A percentile compares a stretch with the other conserved stretches of the same genome.
phyloP scores from a whole-genome alignment of 345 rosid genomes.

The Raphanus sativus region DNA sequence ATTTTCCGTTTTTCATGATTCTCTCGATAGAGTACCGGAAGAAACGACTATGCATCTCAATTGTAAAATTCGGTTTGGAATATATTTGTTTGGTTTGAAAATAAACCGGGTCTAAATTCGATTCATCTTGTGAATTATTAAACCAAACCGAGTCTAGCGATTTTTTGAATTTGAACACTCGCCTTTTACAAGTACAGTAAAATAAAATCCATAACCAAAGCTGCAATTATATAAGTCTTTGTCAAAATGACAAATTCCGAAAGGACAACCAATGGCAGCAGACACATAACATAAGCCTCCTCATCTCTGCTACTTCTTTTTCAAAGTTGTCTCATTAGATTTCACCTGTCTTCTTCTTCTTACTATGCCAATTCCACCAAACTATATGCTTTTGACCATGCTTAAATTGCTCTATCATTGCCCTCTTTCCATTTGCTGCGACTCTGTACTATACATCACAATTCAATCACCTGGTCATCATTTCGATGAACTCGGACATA shows the following conservation, averaged over 20 bases:
- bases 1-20: no score
- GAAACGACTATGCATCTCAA: no score
- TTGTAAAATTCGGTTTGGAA: neutral
- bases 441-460: slow-evolving; percentile 5
- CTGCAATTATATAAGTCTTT: neutral
- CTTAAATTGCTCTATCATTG: neutral
- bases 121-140: neutral
- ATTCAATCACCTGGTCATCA: neutral
- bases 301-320: neutral
- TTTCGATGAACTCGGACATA: neutral
- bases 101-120: neutral
- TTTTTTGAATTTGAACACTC: neutral
- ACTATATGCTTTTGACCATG: neutral
- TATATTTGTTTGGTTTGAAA: neutral
- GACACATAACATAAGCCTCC: neutral
- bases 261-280: neutral
- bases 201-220: neutral
- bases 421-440: neutral
- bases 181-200: neutral
- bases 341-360: neutral
- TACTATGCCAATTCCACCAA: neutral
- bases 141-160: neutral
- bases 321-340: neutral
- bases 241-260: neutral
- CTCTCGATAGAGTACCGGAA: no score